These are phyloP conservation scores for Podochytrium sp. DNA, from an alignment of 192 early-diverging fungal genomes.

Conservation along the genomic window DNA sequence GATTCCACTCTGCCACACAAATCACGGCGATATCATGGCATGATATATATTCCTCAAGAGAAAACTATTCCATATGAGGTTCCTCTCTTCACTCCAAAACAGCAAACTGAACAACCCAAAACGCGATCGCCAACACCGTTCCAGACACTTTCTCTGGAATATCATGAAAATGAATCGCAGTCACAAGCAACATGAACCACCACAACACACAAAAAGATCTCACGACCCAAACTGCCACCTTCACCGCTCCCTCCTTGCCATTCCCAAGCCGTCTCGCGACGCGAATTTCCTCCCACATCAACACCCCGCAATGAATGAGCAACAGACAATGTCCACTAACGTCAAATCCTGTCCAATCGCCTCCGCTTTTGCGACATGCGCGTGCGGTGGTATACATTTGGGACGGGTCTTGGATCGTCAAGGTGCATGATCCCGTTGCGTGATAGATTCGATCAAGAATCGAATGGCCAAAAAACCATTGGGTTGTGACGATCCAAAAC, in stretches of 20 bases:
- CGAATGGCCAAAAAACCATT: slow-evolving; percentile 84
- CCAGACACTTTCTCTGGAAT: slow-evolving; percentile 71
- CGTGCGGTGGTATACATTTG: slow-evolving; percentile 25
- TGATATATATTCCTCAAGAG: no score
- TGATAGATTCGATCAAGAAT: slow-evolving; percentile 80
- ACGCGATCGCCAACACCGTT: slow-evolving; percentile 65
- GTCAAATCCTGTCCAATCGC: slow-evolving; percentile 83
- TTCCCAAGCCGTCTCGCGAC: background rate
- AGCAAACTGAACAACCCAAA: slow-evolving; percentile 62
- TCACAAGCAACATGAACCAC: slow-evolving; percentile 78
- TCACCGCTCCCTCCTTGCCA: background rate
- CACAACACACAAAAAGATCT: slow-evolving; percentile 51
- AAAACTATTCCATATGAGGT: no score
- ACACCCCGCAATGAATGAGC: slow-evolving; percentile 28
- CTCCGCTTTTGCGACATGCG: slow-evolving; percentile 58
- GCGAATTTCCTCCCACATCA: slow-evolving; percentile 38
- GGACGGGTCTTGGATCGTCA: background rate
- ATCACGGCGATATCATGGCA: no score
- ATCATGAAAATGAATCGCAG: slow-evolving; percentile 80
- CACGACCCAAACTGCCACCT: background rate
- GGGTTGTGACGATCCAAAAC: slow-evolving; percentile 86
- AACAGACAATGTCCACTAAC: slow-evolving; percentile 85
- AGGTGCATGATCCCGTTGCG: slow-evolving; percentile 63
- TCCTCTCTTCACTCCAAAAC: background rate
- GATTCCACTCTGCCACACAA: no score